A percentile compares a stretch with the other conserved stretches of the same genome.
These are phyloP conservation scores for Mucor irregularis DNA, from an alignment of 371 early-diverging fungal genomes.

Conservation along the genomic window DNA sequence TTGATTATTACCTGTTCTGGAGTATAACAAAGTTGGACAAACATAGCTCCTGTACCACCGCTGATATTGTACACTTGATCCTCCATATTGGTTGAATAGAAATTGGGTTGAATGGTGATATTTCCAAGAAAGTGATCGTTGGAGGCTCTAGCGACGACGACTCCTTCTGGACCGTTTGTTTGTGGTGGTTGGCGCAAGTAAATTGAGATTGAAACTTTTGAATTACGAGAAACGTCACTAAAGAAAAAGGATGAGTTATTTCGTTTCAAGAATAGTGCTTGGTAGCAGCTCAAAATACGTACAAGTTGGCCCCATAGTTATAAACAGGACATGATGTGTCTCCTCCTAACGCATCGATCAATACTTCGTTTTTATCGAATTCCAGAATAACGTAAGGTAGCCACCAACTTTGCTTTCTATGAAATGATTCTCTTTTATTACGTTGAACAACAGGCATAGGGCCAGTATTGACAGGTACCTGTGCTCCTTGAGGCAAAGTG, in stretches of 20 bases:
- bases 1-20: conserved; percentile 53
- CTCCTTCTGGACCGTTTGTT: conserved; percentile 27
- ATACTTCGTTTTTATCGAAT: conserved; percentile 93
- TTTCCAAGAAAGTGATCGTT: conserved; percentile 72
- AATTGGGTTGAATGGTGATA: conserved; percentile 67
- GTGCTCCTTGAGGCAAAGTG: conserved; percentile 43
- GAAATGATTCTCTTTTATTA: conserved; percentile 58
- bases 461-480: conserved; percentile 11
- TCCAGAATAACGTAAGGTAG: conserved; percentile 88
- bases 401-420: conserved; percentile 75
- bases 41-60: conserved; percentile 66
- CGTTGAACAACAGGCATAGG: conserved; percentile 36
- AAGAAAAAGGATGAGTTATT: not conserved
- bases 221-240: conserved; percentile 89
- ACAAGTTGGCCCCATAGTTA: conserved; percentile 89
- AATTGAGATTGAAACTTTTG: conserved; percentile 82
- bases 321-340: conserved; percentile 77
- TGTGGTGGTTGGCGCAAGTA: conserved; percentile 74
- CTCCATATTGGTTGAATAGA: conserved; percentile 52
- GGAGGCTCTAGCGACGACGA: conserved; percentile 35
- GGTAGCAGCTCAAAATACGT: conserved; percentile 29
- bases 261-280: not conserved
- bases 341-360: conserved; percentile 80
- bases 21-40: conserved; percentile 72
- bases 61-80: conserved; percentile 26